These are phyloP conservation scores for Moelleriella libera DNA, from an alignment of 2,329 filamentous ascomycete species.

Conservation along the genomic window DNA sequence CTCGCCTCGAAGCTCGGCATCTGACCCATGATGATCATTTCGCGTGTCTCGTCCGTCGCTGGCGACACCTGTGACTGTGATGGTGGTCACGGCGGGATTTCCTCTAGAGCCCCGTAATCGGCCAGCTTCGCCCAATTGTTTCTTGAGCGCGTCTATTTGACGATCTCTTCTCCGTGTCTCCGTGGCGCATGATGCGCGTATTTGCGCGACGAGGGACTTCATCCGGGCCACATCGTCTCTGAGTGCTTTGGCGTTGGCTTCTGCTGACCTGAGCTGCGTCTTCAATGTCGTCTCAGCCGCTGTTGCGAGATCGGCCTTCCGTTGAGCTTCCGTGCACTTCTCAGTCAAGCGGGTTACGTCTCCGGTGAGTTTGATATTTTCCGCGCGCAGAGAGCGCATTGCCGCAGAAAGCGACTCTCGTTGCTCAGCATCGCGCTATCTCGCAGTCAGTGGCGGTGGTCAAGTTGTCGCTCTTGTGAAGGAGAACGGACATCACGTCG, in stretches of 20 bases:
- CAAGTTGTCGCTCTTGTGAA: background rate
- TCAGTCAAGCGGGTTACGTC: slow-evolving; percentile 48
- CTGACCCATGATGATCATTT: slow-evolving; percentile 10
- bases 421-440: slow-evolving; percentile 74
- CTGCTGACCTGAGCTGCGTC: slow-evolving; percentile 57
- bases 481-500: slow-evolving; percentile 58
- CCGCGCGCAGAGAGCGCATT: slow-evolving; percentile 60
- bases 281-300: slow-evolving; percentile 58
- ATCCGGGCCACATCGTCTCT: slow-evolving; percentile 73
- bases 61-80: slow-evolving; percentile 40
- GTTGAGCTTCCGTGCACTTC: slow-evolving; percentile 37
- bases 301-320: slow-evolving; percentile 43
- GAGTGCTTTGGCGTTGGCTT: slow-evolving; percentile 58
- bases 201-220: slow-evolving; percentile 68
- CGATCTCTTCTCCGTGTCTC: slow-evolving; percentile 84
- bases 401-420: slow-evolving; percentile 70
- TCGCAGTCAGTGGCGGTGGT: slow-evolving; percentile 5
- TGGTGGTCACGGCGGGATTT: slow-evolving; percentile 39
- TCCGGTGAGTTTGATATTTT: slow-evolving; percentile 57
- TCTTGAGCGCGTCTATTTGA: slow-evolving; percentile 79
- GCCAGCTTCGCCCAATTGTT: slow-evolving; percentile 61
- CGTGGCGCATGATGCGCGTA: slow-evolving; percentile 74
- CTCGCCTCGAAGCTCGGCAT: slow-evolving; percentile 66
- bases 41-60: slow-evolving; percentile 28
- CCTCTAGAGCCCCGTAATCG: slow-evolving; percentile 44